These are phyloP conservation scores for Acanthamoeba triangularis DNA, from an alignment of 208 protist species.

Conservation along the genomic window DNA sequence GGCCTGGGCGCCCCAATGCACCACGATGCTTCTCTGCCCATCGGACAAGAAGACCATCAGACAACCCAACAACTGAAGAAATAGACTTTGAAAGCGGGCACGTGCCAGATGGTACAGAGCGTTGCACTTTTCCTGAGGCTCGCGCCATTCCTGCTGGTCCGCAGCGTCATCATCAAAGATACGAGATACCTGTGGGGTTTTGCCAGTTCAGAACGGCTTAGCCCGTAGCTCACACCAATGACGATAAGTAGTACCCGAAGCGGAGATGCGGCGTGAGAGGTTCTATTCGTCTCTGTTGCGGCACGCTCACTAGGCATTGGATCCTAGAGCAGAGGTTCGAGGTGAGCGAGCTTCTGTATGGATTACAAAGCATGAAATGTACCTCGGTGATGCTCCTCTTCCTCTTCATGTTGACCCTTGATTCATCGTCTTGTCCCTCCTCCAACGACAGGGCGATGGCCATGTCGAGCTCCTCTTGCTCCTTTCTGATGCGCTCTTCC, in stretches of 20 bases:
- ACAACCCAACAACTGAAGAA: neutral
- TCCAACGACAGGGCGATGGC: conserved; percentile 15
- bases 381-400: neutral
- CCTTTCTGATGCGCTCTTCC: neutral
- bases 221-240: neutral
- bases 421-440: neutral
- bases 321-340: neutral
- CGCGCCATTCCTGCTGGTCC: neutral
- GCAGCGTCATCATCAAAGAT: neutral
- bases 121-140: conserved; percentile 34
- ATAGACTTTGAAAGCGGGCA: neutral
- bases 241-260: neutral
- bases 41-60: neutral
- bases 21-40: conserved; percentile 34
- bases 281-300: neutral
- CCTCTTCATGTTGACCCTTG: neutral
- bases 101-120: neutral
- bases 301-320: neutral
- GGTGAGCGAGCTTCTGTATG: too few species aligned
- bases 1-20: conserved; percentile 25
- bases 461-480: conserved; percentile 40
- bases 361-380: neutral
- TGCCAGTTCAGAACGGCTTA: too few species aligned
- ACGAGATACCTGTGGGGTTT: neutral
- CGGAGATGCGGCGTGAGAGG: neutral